Evolutionary conservation across 2,329 filamentous ascomycete species (phyloP), one percentile per base, ranked within the genome.

Genomic region (Escovopsis weberi): DNA sequence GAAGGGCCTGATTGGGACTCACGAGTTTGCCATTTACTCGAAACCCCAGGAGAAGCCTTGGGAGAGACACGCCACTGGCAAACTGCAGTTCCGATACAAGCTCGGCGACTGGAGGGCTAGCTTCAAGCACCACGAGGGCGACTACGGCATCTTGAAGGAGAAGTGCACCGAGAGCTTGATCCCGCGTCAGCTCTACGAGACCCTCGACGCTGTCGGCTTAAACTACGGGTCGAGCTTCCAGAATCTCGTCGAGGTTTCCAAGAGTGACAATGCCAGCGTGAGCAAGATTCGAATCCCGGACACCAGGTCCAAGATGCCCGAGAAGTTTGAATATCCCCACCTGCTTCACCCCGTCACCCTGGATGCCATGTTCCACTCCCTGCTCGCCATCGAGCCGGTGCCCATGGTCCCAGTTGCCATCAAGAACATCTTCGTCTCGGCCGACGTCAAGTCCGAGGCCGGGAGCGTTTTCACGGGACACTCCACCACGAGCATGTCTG

Each of bases 341-440:
- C 44, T 75, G 4, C 64, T 78, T n/a, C 74, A 78, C 47, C 74
- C 74, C 0, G 65, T 69, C 4, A 75, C 73, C 0, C 58, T 78
- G 11, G 74, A 78, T 48, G 58, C 68, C 3, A 67, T 76, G 54
- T 66, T 78, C 23, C 74, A 78, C 43, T 64, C 65, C 0, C 59
- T 70, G 1, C 67, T 76, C 40, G 60, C 63, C 6, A 56, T 72
- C 3, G 59, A 65, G 4, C 56, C 59, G 3, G 55, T 58, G 9
- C 61, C 68, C 2, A 74, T 73, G 69, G 64, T 74, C 0, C 70
- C 71, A 0, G 66, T 65, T 0, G 62, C 55, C 15, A 61, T 72
- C 36, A 55, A 61, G 4, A 67, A 61, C 33, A 51, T 74, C 4
- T 70, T 64, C 40, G 54, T 75, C n/a, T 64, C 68, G 1, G 60